These are phyloP conservation scores for Acanthamoeba sp. DNA, from an alignment of 208 protist species.

Conservation along the genomic window DNA sequence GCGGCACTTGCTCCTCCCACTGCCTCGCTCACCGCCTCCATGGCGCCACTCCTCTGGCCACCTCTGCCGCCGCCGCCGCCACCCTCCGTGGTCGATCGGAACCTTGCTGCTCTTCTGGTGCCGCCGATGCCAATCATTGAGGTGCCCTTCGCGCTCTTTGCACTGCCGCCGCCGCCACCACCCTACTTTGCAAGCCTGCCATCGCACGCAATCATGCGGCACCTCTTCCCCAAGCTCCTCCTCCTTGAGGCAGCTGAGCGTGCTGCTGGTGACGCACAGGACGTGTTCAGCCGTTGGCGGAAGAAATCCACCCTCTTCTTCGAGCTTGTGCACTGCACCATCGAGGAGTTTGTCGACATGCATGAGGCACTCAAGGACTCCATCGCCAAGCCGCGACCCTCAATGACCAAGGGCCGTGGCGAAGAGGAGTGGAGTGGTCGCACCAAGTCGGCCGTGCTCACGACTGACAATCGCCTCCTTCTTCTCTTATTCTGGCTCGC, in stretches of 20 bases:
- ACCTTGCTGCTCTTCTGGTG: too few species aligned
- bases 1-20: too few species aligned
- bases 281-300: background rate
- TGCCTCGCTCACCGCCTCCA: too few species aligned
- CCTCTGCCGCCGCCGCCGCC: too few species aligned
- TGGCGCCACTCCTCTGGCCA: too few species aligned
- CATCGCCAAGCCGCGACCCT: background rate
- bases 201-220: background rate
- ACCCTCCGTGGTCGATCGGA: too few species aligned
- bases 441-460: background rate
- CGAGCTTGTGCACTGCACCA: background rate
- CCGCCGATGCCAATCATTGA: too few species aligned
- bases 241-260: background rate
- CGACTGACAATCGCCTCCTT: background rate
- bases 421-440: background rate
- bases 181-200: background rate
- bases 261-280: background rate
- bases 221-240: background rate
- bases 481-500: background rate
- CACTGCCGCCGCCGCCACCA: background rate
- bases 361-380: background rate
- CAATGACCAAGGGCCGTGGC: background rate
- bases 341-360: background rate
- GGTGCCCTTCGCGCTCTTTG: background rate
- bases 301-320: background rate